Evolutionary conservation across 768 basidiomycete species (phyloP), one percentile per base, ranked within the genome.

Genomic region (Dictyophora rubrovolvata): DNA sequence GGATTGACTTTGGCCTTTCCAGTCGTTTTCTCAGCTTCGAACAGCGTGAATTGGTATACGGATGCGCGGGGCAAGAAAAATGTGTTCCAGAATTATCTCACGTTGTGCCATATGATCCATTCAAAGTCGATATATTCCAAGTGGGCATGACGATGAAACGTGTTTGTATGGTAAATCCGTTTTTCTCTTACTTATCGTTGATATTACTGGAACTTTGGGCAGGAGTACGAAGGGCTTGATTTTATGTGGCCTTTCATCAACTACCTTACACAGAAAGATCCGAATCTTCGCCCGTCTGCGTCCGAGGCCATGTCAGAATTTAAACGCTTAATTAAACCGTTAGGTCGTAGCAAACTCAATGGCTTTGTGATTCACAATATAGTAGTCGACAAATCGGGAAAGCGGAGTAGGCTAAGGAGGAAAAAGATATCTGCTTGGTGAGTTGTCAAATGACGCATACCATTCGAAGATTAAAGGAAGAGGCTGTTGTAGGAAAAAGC

Each of bases 1-100:
- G 54, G 54, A 60, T 66, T 22, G 69, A 70, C 56, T 69, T 67
- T 34, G 68, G 68, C 7, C 62, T 68, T 9, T 70, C 69, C 1
- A 60, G 61, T 0, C 50, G 35, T 10, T 63, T 67, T 34, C 61
- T 60, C 1, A 20, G 55, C 11, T 55, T 21, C 8, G 36, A 21
- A 1, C 34, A 16, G 9, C 20, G 42, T 10, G 60, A 46, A 21
- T 47, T 65, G 0, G 66, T 61, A 1, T 48, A 51, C 3, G 69
- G 67, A 2, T n/a, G 17, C 0, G 17, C 51, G 7, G 67, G 65
- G 1, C 47, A 63, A 5, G 62, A 64, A n/a, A 23, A 57, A 42
- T 61, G 60, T 6, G 56, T 61, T 6, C 65, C 69, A 0, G 66
- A 68, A 48, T 56, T 65, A 9, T 64, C 59, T 10, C 20, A 47